Evolutionary conservation across 345 rosid species (phyloP), one percentile per base, ranked within the genome.

Genomic region (Hevea brasiliensis): DNA sequence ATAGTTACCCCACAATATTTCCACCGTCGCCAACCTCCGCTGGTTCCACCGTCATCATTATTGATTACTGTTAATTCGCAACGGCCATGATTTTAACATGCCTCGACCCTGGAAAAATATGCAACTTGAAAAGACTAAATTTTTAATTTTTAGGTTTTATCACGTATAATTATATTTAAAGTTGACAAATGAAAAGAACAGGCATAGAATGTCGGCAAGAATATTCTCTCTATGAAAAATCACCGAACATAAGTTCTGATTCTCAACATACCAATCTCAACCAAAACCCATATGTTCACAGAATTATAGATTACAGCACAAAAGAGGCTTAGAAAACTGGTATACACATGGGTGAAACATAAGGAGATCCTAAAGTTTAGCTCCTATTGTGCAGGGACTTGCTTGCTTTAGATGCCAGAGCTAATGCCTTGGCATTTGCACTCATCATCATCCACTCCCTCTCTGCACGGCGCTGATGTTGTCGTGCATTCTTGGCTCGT

Each of bases 401-500:
- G 76, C 72, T 79, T 24, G 86, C 88, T 78, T 76, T 70, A 14
- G 95, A 77, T 61, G 97, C 95, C 68, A 88, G 68, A 65, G 83
- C 89, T 60, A 88, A 76, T 18, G 92, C 89, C 87, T 87, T 90
- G 37, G 90, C 91, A 63, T 74, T 67, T 45, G 92, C 71, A 73
- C 77, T 86, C 61, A 77, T 79, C 84, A 65, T 79, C 85, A 85
- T 74, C 91, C 92, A 86, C 71, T 90, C 91, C 81, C 86, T 89
- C 80, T 94, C 95, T 26, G 89, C 91, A 35, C 96, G 90, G 14
- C 97, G 87, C 74, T 88, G 89, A 74, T 79, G 97, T 51, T 92
- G 98, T 77, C 97, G 89, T 15, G 89, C 86, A 27, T 92, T 94
- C 81, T 92, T 92, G 0, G 97, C 97, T 53, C 95, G 90, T 77